These are phyloP conservation scores for Cutaneotrichosporon mucoides DNA, from an alignment of 1,284 basidiomycete species.

Conservation along the genomic window DNA sequence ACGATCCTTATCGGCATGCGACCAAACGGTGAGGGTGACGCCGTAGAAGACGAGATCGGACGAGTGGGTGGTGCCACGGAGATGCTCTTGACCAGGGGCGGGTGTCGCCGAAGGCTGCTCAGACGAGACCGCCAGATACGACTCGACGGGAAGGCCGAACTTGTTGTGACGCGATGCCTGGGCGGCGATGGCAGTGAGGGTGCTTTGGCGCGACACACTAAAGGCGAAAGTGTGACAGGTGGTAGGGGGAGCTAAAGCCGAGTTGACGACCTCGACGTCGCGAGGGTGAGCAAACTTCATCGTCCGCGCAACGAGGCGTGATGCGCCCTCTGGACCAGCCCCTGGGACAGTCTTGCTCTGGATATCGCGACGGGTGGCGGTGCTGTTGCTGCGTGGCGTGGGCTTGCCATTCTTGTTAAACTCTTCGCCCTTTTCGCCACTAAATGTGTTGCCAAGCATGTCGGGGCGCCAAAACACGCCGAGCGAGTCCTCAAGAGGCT, in stretches of 20 bases:
- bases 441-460: conserved; percentile 81
- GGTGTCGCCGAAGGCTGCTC: conserved; percentile 5
- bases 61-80: conserved; percentile 56
- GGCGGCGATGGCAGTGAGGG: conserved; percentile 28
- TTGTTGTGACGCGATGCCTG: conserved; percentile 50
- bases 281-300: conserved; percentile 63
- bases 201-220: conserved; percentile 41
- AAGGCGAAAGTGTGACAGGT: conserved; percentile 93
- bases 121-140: conserved; percentile 54
- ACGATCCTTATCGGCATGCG: conserved; percentile 81
- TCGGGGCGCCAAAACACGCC: conserved; percentile 92
- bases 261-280: conserved; percentile 79
- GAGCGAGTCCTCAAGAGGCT: conserved; percentile 82
- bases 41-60: conserved; percentile 67
- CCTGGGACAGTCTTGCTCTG: conserved; percentile 53
- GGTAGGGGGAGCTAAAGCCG: conserved; percentile 81
- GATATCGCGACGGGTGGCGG: conserved; percentile 43
- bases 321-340: conserved; percentile 37
- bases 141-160: conserved; percentile 23
- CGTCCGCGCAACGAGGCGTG: conserved; percentile 79
- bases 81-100: conserved; percentile 56
- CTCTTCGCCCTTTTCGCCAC: conserved; percentile 55
- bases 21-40: conserved; percentile 88
- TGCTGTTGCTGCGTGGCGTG: conserved; percentile 43
- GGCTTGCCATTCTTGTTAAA: conserved; percentile 23